These are phyloP conservation scores for Bipolaris victoriae DNA, from an alignment of 2,329 filamentous ascomycete species.

Conservation along the genomic window DNA sequence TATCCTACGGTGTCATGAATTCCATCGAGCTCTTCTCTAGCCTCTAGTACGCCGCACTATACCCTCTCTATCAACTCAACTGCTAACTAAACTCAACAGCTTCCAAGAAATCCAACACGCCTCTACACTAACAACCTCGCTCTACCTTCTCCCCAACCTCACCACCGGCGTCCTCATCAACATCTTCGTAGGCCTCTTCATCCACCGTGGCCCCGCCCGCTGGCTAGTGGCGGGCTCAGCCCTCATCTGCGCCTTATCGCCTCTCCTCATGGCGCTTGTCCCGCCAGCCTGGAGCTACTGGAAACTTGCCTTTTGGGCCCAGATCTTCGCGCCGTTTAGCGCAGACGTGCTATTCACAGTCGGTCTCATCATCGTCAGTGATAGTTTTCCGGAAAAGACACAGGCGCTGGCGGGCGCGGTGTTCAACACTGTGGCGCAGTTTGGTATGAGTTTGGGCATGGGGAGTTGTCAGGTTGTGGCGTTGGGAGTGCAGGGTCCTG, in stretches of 20 bases:
- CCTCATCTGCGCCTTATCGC: slow-evolving; percentile 53
- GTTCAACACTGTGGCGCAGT: slow-evolving; percentile 65
- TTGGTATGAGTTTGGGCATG: slow-evolving; percentile 55
- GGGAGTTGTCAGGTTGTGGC: slow-evolving; percentile 37
- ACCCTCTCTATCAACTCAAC: not conserved
- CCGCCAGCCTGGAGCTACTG: slow-evolving; percentile 60
- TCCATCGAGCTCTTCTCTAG: slow-evolving; percentile 50
- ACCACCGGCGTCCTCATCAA: slow-evolving; percentile 50
- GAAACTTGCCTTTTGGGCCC: slow-evolving; percentile 54
- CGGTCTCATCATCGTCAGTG: slow-evolving; percentile 60
- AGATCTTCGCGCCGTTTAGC: slow-evolving; percentile 51
- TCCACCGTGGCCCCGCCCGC: slow-evolving; percentile 53
- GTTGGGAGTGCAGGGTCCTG: slow-evolving; percentile 21
- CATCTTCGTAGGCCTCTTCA: slow-evolving; percentile 54
- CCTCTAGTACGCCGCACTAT: slow-evolving; percentile 49
- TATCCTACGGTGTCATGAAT: slow-evolving; percentile 47
- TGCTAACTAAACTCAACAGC: not conserved
- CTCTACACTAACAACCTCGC: slow-evolving; percentile 41
- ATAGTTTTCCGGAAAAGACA: slow-evolving; percentile 62
- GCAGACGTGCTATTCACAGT: slow-evolving; percentile 63
- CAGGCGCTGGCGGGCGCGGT: slow-evolving; percentile 67
- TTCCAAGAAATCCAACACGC: slow-evolving; percentile 52
- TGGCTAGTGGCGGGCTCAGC: slow-evolving; percentile 52
- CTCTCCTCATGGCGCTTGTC: slow-evolving; percentile 63
- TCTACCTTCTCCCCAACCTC: slow-evolving; percentile 54